phyloP scores from a whole-genome alignment of 164 flowering plant genomes.

The grape (Vitis vinifera) region DNA sequence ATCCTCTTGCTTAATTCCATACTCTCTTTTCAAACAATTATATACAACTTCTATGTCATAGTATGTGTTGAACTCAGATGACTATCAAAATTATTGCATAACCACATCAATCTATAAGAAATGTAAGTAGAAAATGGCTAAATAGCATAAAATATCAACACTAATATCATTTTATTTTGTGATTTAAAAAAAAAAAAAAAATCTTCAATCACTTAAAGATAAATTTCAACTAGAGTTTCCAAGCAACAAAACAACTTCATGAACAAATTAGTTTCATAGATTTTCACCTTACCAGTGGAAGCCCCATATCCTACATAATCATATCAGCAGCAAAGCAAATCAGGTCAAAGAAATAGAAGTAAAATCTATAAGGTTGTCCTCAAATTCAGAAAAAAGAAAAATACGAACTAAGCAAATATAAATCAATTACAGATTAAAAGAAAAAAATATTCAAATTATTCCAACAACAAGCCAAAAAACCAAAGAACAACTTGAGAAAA shows the following conservation, averaged over 20 bases:
- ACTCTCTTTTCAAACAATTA: slow-evolving; percentile 75
- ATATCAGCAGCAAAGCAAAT: slow-evolving; percentile 51
- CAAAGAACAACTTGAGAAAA: too few species aligned
- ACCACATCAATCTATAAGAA: slow-evolving; percentile 4
- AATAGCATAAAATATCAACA: too few species aligned
- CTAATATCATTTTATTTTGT: too few species aligned
- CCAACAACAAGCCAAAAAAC: too few species aligned
- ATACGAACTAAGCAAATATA: too few species aligned
- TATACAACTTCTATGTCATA: slow-evolving; percentile 90
- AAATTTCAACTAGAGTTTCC: background rate
- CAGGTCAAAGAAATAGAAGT: background rate
- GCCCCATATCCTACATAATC: slow-evolving; percentile 97
- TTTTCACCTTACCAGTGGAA: slow-evolving; percentile 88
- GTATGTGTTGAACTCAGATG: slow-evolving; percentile 89
- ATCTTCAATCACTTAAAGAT: background rate
- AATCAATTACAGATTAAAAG: too few species aligned
- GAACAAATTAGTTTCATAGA: background rate
- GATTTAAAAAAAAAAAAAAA: too few species aligned
- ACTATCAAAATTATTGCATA: slow-evolving; percentile 32
- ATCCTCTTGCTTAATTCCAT: slow-evolving; percentile 79
- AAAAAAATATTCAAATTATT: too few species aligned
- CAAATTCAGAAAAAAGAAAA: too few species aligned
- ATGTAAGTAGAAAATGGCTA: background rate
- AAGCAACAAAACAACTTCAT: background rate
- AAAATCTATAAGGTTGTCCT: too few species aligned